These are phyloP conservation scores for Linum lewisii DNA, from an alignment of 345 rosid species.

Conservation along the genomic window DNA sequence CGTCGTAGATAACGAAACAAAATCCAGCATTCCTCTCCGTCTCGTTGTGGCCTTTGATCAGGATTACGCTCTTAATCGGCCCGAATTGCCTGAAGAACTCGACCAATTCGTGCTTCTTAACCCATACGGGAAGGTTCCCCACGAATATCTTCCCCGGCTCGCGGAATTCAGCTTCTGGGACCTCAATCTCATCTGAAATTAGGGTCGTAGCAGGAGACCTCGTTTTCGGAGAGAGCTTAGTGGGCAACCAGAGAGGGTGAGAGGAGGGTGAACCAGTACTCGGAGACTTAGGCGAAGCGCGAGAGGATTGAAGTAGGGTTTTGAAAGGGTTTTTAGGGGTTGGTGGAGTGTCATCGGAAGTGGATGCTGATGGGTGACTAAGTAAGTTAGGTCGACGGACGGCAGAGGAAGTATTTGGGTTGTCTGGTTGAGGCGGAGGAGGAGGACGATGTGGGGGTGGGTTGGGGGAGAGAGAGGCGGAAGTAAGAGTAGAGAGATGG, in stretches of 20 bases:
- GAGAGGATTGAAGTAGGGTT: constrained; percentile 22
- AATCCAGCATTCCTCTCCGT: constrained; percentile 71
- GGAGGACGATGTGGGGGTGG: constrained; percentile 22
- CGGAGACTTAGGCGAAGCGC: constrained; percentile 12
- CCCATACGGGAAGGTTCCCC: constrained; percentile 83
- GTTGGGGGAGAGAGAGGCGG: constrained; percentile 40
- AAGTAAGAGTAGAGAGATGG: constrained; percentile 9
- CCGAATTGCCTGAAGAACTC: constrained; percentile 89
- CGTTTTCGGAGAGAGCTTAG: constrained; percentile 35
- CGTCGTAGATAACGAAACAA: constrained; percentile 63
- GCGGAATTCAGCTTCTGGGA: constrained; percentile 27
- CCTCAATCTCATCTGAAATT: constrained; percentile 10
- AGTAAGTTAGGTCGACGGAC: constrained; percentile 60
- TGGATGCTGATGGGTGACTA: constrained; percentile 1
- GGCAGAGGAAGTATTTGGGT: constrained; percentile 17
- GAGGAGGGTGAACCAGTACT: neutral
- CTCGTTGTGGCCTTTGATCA: constrained; percentile 60
- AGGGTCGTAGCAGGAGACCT: constrained; percentile 15
- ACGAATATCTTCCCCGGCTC: constrained; percentile 79
- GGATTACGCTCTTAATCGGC: constrained; percentile 53
- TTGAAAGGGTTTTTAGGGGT: constrained; percentile 51
- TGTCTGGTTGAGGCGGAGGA: constrained; percentile 20
- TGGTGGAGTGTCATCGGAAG: constrained; percentile 14
- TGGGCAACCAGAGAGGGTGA: constrained; percentile 54
- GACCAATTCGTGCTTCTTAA: constrained; percentile 54